A percentile compares a stretch with the other conserved stretches of the same genome.
These are phyloP conservation scores for Fusarium sp. DNA, from an alignment of 2,329 filamentous ascomycete genomes.

Conservation along the genomic window DNA sequence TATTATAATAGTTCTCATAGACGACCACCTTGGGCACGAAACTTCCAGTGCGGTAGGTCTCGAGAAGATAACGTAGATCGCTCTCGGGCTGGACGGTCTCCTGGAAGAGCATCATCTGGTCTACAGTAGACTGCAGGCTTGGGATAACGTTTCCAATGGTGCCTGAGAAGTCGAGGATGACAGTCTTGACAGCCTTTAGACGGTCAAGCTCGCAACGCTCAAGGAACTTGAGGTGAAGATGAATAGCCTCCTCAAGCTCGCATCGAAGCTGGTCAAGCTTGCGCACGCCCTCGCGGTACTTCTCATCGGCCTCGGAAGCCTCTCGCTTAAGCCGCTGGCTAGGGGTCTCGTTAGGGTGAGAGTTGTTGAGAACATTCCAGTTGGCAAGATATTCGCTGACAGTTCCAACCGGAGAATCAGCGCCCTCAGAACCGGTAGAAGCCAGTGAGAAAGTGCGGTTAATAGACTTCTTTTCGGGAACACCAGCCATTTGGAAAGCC, in stretches of 20 bases:
- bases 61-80: conserved; percentile 91
- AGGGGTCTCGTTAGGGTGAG: conserved; percentile 92
- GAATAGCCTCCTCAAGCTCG: conserved; percentile 94
- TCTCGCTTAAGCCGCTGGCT: conserved; percentile 87
- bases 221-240: conserved; percentile 92
- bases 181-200: conserved; percentile 97
- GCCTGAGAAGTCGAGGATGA: conserved; percentile 96
- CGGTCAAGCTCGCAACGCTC: conserved; percentile 97
- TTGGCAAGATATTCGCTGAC: conserved; percentile 89
- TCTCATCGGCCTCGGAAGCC: conserved; percentile 88
- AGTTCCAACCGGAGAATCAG: conserved; percentile 82
- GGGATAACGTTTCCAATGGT: conserved; percentile 98
- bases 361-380: conserved; percentile 88
- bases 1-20: conserved; percentile 99
- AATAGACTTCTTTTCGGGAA: conserved; percentile 87
- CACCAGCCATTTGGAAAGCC: conserved; percentile 85
- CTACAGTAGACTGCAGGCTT: conserved; percentile 91
- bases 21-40: conserved; percentile 90
- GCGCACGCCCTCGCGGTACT: conserved; percentile 86
- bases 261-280: conserved; percentile 92
- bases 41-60: conserved; percentile 95
- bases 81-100: conserved; percentile 95
- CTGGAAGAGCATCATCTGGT: conserved; percentile 99
- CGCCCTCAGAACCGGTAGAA: conserved; percentile 62
- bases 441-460: conserved; percentile 79